A percentile compares a stretch with the other conserved stretches of the same genome.
Evolutionary conservation across 2,329 filamentous ascomycete species (phyloP).

Genomic region (Coniella vitis): DNA sequence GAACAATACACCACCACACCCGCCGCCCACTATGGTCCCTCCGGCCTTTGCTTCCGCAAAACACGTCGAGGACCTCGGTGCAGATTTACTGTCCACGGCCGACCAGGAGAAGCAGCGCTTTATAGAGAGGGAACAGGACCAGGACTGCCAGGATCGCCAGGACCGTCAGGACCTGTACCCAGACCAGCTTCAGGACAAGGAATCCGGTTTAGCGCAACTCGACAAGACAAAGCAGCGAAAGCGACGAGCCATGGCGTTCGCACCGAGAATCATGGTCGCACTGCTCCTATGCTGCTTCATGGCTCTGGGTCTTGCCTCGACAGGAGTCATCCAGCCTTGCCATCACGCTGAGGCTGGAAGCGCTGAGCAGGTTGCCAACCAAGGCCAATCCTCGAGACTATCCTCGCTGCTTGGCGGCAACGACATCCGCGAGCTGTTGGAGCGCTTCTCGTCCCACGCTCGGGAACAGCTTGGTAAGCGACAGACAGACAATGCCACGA

Average conservation of each 20-base stretch:
- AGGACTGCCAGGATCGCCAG: neutral
- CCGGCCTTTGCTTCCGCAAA: neutral
- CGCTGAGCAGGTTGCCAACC: neutral
- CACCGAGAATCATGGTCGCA: constrained; percentile 18
- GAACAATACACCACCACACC: neutral
- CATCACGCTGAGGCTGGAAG: constrained; percentile 1
- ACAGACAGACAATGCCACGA: constrained; percentile 34
- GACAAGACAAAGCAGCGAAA: constrained; percentile 4
- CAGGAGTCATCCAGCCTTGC: constrained; percentile 8
- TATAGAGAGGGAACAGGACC: constrained; percentile 11
- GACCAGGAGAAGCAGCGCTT: constrained; percentile 17
- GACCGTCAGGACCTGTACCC: constrained; percentile 9
- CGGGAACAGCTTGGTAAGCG: constrained; percentile 23
- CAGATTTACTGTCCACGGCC: constrained; percentile 6
- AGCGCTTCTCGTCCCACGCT: constrained; percentile 48
- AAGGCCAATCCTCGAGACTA: constrained; percentile 17
- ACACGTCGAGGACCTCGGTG: constrained; percentile 14
- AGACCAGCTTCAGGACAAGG: constrained; percentile 4
- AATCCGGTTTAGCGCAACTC: constrained; percentile 9
- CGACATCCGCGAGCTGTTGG: constrained; percentile 59
- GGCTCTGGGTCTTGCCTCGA: constrained; percentile 20
- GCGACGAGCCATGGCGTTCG: constrained; percentile 17
- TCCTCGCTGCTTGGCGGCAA: constrained; percentile 40
- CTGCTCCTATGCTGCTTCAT: constrained; percentile 20
- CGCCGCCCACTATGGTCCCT: constrained; percentile 7